phyloP scores from a whole-genome alignment of 2,329 filamentous ascomycete genomes.

The Talaromyces marneffei region DNA sequence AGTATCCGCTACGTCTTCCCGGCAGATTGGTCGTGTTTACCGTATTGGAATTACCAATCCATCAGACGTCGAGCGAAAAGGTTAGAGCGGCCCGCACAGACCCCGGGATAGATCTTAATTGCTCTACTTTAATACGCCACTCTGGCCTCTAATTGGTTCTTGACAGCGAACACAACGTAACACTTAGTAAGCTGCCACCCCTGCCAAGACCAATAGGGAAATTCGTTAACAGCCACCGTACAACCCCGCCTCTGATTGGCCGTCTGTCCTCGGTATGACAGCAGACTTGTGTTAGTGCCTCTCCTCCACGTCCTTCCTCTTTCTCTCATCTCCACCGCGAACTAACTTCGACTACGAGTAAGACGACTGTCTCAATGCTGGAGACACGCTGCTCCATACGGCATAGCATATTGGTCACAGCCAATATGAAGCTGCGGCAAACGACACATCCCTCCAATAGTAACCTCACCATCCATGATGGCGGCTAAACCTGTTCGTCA shows the following conservation, averaged over 20 bases:
- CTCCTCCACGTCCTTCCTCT: too few relatives aligned
- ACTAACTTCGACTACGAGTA: too few relatives aligned
- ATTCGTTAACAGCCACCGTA: background rate
- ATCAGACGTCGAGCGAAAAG: background rate
- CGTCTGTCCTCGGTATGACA: background rate
- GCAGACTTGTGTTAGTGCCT: background rate
- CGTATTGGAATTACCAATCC: background rate
- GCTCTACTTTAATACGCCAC: conserved; percentile 1
- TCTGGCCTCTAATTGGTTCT: background rate
- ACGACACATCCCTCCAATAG: background rate
- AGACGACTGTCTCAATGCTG: background rate
- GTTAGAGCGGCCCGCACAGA: background rate
- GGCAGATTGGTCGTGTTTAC: background rate
- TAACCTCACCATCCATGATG: background rate
- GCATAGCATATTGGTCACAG: background rate
- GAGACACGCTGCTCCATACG: background rate
- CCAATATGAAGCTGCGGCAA: background rate
- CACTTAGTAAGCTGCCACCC: background rate
- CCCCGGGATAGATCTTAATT: background rate
- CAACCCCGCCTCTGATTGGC: background rate
- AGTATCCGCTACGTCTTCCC: too few relatives aligned
- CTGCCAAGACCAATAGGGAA: background rate
- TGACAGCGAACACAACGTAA: background rate
- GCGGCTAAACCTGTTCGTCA: background rate
- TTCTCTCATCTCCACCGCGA: background rate